Evolutionary conservation across 2,329 filamentous ascomycete genomes (phyloP).

Genomic region (Fusarium haematococcum): DNA sequence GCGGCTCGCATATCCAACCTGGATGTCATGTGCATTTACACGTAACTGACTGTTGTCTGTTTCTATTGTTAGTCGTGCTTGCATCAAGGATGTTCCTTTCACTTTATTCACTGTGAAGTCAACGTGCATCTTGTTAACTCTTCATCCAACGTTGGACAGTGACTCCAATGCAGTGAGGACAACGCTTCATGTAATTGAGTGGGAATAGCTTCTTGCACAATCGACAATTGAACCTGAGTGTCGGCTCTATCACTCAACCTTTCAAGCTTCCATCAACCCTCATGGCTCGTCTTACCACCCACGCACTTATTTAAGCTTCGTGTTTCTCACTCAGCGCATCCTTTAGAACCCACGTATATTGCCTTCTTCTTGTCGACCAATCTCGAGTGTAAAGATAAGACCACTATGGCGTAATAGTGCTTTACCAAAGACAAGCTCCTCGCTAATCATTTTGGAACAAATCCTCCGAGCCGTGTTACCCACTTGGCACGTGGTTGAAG

Average conservation of each 20-base stretch:
- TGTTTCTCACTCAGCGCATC: not conserved
- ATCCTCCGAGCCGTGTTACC: not conserved
- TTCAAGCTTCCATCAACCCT: not conserved
- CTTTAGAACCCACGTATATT: not conserved
- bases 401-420: constrained; percentile 1
- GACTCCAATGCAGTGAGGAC: not conserved
- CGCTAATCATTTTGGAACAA: not conserved
- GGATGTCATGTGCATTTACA: not conserved
- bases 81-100: not conserved
- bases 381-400: not conserved
- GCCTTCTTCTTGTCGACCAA: not conserved
- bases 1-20: not conserved
- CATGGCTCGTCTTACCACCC: not conserved
- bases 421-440: not conserved
- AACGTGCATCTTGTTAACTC: not conserved
- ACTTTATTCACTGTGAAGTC: not conserved
- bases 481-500: not conserved
- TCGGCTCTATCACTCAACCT: not conserved
- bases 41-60: not conserved
- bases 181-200: not conserved
- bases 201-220: not conserved
- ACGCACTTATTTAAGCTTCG: not conserved
- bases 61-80: not conserved
- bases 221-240: not conserved
- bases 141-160: not conserved